Percentiles rank a stretch among this genome's conserved stretches.
These are phyloP conservation scores for Goffeauzyma gilvescens DNA, from an alignment of 768 basidiomycete species.

Conservation along the genomic window DNA sequence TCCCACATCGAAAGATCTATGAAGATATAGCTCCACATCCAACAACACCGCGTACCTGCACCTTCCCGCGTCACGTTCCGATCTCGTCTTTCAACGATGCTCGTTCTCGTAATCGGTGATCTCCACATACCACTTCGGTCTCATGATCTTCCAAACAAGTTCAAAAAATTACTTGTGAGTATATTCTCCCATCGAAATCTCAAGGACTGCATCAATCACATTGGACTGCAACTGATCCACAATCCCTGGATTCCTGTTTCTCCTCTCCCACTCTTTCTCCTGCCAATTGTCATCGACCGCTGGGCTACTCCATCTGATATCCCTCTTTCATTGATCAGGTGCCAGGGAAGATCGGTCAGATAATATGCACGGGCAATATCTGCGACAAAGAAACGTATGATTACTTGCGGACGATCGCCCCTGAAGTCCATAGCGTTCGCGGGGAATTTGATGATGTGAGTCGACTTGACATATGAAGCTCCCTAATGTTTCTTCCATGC, in stretches of 20 bases:
- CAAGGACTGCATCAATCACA: background rate
- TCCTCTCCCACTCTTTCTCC: no score
- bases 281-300: no score
- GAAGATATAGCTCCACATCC: no score
- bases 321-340: conserved; percentile 33
- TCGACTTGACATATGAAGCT: no score
- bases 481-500: no score
- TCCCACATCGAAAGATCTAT: no score
- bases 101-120: conserved; percentile 92
- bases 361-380: conserved; percentile 90
- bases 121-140: conserved; percentile 73
- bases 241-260: no score
- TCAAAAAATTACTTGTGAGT: conserved; percentile 71
- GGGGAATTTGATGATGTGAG: conserved; percentile 91
- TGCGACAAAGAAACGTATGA: conserved; percentile 96
- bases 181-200: no score
- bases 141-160: conserved; percentile 84
- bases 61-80: no score
- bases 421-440: conserved; percentile 74
- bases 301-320: no score
- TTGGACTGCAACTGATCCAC: conserved; percentile 1
- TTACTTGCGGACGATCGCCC: conserved; percentile 79
- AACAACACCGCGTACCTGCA: no score
- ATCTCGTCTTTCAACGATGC: conserved; percentile 38
- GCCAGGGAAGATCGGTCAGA: conserved; percentile 93